Evolutionary conservation across 1,139 yeast genomes (phyloP), one percentile per base, ranked within the genome.

Genomic region (Pichia kudriavzevii): DNA sequence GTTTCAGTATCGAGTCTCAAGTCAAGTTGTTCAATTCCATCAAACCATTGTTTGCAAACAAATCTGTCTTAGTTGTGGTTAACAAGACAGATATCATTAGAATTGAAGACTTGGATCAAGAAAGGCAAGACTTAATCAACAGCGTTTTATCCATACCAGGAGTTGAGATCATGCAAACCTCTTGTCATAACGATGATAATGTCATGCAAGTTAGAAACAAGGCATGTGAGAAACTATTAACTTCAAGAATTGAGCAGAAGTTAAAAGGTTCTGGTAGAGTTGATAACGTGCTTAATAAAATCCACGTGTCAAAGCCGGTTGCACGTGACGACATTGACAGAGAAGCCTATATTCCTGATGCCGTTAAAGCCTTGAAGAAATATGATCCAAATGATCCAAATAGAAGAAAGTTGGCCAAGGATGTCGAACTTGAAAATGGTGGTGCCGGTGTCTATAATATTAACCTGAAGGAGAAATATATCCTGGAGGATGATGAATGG

Each of bases 381-480:
- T 85, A 81, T 55, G 93, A 84, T 59, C 61, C 71, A 28, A 72
- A 70, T 52, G 95, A 85, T 63, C 94, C 95, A 48, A 69, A 80
- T 52, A 76, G 95, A 63, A 76, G 91, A 55, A 69, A 57, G 48
- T 70, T 91, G 55, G 87, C 94, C 28, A 75, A 84, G 55, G 98
- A 91, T 55, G 68, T 87, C 45, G 98, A 91, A 64, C 80, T 72
- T 31, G 95, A 83, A 59, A 85, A 91, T 52, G 98, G 98, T 56
- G 98, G 98, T 58, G 96, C 98, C 21, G 98, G 98, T 70, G 98
- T 91, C 26, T 91, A 67, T 69, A 91, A 87, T 65, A 76, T 91
- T 54, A 85, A 93, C 66, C 71, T 88, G 65, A 84, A 87, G 63
- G 97, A 88, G 53, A 81, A 80, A 52, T 91, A 91, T 63, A 53